These are phyloP conservation scores for Trichoderma sp. DNA, from an alignment of 2,329 filamentous ascomycete species.

Conservation along the genomic window DNA sequence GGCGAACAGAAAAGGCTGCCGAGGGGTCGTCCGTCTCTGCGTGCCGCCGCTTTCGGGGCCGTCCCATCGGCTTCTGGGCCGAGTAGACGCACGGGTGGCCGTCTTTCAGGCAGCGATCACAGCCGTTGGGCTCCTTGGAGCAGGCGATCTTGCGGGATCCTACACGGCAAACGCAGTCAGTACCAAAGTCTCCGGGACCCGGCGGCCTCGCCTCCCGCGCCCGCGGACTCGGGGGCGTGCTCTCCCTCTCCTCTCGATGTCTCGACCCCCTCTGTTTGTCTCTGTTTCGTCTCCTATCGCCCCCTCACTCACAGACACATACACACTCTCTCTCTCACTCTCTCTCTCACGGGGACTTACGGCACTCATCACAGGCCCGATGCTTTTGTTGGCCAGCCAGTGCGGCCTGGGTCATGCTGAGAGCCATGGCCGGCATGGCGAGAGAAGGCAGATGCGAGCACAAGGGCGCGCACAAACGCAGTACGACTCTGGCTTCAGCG, in stretches of 20 bases:
- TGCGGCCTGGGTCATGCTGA: constrained; percentile 28
- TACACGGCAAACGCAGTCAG: constrained; percentile 37
- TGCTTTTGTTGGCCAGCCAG: constrained; percentile 47
- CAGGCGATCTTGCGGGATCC: constrained; percentile 66
- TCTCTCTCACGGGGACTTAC: constrained; percentile 47
- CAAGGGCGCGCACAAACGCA: constrained; percentile 4
- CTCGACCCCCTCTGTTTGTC: no score
- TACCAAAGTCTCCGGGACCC: constrained; percentile 38
- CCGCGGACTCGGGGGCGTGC: not conserved
- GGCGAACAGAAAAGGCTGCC: not conserved
- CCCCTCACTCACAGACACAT: not conserved
- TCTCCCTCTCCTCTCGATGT: not conserved
- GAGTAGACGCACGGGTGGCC: constrained; percentile 63
- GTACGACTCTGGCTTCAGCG: constrained; percentile 15
- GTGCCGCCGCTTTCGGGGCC: constrained; percentile 60
- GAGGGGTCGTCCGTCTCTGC: constrained; percentile 35
- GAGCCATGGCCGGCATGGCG: constrained; percentile 31
- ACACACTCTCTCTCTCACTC: not conserved
- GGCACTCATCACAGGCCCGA: constrained; percentile 68
- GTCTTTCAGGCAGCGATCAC: constrained; percentile 60
- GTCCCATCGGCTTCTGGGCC: constrained; percentile 66
- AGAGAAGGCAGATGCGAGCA: not conserved
- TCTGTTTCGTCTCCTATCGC: no score
- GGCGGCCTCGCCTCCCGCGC: not conserved
- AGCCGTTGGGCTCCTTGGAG: constrained; percentile 63